phyloP scores from a whole-genome alignment of 805 yeast species.

The Torulaspora delbrueckii region DNA sequence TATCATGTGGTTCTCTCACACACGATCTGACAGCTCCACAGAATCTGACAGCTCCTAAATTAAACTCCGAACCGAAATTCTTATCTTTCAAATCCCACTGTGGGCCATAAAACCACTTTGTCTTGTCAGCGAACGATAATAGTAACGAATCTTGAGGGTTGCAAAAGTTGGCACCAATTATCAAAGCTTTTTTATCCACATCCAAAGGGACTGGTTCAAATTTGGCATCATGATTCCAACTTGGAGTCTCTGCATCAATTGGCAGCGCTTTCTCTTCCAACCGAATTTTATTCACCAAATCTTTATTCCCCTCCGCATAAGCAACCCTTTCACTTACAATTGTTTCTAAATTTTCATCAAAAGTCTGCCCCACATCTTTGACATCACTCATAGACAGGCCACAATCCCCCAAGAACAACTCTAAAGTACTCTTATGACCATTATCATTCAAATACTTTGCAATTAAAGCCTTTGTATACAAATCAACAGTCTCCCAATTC shows the following conservation, averaged over 20 bases:
- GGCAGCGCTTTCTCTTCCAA: neutral
- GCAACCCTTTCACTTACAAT: conserved; percentile 28
- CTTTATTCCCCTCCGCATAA: conserved; percentile 18
- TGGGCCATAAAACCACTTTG: conserved; percentile 5
- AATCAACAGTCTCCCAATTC: neutral
- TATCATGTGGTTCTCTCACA: neutral
- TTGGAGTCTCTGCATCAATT: conserved; percentile 4
- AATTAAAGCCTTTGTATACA: conserved; percentile 38
- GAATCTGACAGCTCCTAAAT: conserved; percentile 19
- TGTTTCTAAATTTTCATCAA: conserved; percentile 19
- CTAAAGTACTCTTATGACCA: conserved; percentile 44
- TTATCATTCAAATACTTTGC: conserved; percentile 57
- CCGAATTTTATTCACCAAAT: conserved; percentile 9
- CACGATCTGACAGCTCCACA: conserved; percentile 17
- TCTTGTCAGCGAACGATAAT: conserved; percentile 17
- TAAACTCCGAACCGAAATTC: neutral
- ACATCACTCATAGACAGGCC: conserved; percentile 11
- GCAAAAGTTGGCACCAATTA: conserved; percentile 3
- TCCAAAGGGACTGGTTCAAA: conserved; percentile 2
- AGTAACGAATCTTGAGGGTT: conserved; percentile 5
- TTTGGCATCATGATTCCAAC: conserved; percentile 22
- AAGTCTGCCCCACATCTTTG: conserved; percentile 5
- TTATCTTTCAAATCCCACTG: neutral
- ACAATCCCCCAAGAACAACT: conserved; percentile 40
- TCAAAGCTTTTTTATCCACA: neutral